Evolutionary conservation across 108 stramenopile genomes (phyloP).

Genomic region (Phaeodactylum tricornutum): DNA sequence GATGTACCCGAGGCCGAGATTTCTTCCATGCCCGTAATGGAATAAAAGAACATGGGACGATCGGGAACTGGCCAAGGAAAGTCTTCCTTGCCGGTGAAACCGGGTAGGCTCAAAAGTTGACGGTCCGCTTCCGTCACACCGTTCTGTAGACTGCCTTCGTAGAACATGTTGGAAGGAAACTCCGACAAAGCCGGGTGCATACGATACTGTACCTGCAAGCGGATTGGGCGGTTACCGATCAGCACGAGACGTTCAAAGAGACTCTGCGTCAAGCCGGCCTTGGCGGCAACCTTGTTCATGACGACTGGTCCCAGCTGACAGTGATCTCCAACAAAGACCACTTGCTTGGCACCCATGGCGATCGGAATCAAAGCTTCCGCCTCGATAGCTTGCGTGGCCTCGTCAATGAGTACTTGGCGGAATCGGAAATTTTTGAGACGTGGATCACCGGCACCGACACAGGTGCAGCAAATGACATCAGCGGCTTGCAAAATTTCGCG

Average conservation of each 20-base stretch:
- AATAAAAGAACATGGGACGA: constrained; percentile 94
- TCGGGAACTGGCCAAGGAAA: constrained; percentile 88
- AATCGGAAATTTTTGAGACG: constrained; percentile 93
- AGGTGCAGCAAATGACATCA: constrained; percentile 98
- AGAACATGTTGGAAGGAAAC: constrained; percentile 99
- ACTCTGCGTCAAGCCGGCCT: constrained; percentile 88
- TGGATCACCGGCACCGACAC: constrained; percentile 96
- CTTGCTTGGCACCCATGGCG: constrained; percentile 94
- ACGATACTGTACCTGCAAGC: constrained; percentile 97
- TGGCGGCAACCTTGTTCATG: constrained; percentile 95
- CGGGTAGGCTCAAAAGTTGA: constrained; percentile 54
- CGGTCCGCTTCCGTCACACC: constrained; percentile 96
- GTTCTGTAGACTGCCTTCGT: constrained; percentile 97
- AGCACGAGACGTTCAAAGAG: constrained; percentile 95
- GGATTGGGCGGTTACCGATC: constrained; percentile 91
- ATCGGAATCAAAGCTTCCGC: constrained; percentile 96
- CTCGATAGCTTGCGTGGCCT: constrained; percentile 98
- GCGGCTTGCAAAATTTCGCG: constrained; percentile 95
- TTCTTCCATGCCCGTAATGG: constrained; percentile 92
- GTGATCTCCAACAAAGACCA: constrained; percentile 98
- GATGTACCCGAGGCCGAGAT: constrained; percentile 94
- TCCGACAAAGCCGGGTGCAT: constrained; percentile 97
- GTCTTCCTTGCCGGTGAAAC: constrained; percentile 74
- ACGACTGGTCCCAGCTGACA: constrained; percentile 98
- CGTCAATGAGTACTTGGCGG: constrained; percentile 96